Conservation (phyloP, 306 rosid genomes). For the Cyamopsis tetragonoloba region DNA sequence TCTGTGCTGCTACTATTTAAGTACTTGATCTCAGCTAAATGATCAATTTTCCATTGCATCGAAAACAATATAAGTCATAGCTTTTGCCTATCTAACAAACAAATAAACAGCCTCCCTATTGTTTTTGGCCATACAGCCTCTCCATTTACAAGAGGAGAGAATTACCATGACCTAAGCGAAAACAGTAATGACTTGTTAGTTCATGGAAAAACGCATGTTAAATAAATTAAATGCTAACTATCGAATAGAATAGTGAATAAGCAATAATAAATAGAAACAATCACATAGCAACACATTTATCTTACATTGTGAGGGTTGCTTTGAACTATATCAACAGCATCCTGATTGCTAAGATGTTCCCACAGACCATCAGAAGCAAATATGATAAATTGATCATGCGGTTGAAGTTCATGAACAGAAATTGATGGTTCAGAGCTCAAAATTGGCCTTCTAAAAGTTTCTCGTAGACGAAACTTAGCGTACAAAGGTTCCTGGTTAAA, state of each 20-base stretch:
- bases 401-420: slow-evolving; percentile 64
- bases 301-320: slow-evolving; percentile 71
- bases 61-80: background rate
- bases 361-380: slow-evolving; percentile 94
- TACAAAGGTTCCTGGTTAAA: slow-evolving; percentile 79
- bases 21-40: background rate
- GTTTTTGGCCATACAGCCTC: background rate
- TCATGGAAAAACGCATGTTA: background rate
- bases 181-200: slow-evolving; percentile 9
- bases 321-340: slow-evolving; percentile 80
- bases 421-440: slow-evolving; percentile 84
- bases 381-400: slow-evolving; percentile 70
- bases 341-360: slow-evolving; percentile 92
- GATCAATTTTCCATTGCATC: background rate
- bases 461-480: slow-evolving; percentile 70
- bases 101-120: background rate
- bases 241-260: background rate
- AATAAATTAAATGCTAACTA: background rate
- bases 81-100: background rate
- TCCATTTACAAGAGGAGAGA: background rate
- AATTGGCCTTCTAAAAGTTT: slow-evolving; percentile 67
- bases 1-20: background rate
- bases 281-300: background rate
- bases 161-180: slow-evolving; percentile 1
- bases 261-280: slow-evolving; percentile 9